Percentiles rank a stretch among this genome's conserved stretches.
Conservation (phyloP, 768 basidiomycete species). For the Rhodotorula diobovata region DNA sequence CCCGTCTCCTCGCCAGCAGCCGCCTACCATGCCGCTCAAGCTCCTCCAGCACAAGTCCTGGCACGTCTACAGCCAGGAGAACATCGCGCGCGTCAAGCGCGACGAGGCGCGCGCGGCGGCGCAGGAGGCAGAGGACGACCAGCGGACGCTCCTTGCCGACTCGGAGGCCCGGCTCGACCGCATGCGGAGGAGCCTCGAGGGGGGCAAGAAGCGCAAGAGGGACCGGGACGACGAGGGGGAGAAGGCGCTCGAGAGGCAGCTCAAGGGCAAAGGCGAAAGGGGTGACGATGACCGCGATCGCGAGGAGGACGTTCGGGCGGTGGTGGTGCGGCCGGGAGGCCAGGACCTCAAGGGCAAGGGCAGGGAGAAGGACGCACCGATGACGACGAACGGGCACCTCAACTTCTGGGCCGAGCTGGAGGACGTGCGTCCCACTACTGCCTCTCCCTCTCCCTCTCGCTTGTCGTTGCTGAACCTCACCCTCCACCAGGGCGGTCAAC, state of each 20-base stretch:
- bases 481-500: background rate
- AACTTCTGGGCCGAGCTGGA: conserved; percentile 39
- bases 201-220: background rate
- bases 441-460: background rate
- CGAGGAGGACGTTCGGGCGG: conserved; percentile 12
- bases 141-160: conserved; percentile 23
- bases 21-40: conserved; percentile 23
- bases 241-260: conserved; percentile 14
- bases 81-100: conserved; percentile 33
- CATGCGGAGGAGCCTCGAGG: conserved; percentile 9
- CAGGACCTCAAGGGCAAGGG: background rate
- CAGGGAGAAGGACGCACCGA: conserved; percentile 7
- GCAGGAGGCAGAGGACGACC: background rate
- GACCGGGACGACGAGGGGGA: conserved; percentile 13
- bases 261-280: background rate
- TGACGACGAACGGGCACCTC: conserved; percentile 22
- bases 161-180: conserved; percentile 33
- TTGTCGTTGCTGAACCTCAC: background rate
- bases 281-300: background rate
- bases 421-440: conserved; percentile 3
- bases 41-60: conserved; percentile 32
- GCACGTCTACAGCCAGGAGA: conserved; percentile 31
- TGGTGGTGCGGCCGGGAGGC: background rate
- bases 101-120: conserved; percentile 27
- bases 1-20: too few relatives aligned